Evolutionary conservation across 768 basidiomycete genomes (phyloP).

Genomic region (Strobilomyces dryophilus): DNA sequence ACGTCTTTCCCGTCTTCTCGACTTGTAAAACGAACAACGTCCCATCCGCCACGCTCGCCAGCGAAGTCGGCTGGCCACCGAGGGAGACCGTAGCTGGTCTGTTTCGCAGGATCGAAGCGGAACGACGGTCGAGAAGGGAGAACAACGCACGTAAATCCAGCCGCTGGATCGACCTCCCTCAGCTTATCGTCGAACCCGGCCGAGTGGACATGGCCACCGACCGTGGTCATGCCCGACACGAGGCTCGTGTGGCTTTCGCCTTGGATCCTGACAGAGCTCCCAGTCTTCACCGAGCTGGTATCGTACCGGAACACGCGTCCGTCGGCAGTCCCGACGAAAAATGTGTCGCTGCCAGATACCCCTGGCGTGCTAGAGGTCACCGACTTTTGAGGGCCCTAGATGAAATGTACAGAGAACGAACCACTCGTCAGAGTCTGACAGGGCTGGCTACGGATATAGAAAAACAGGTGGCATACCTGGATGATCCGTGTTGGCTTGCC

Average conservation of each 20-base stretch:
- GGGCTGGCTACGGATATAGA: neutral
- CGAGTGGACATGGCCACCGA: conserved; percentile 55
- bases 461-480: conserved; percentile 41
- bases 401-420: neutral
- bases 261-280: conserved; percentile 36
- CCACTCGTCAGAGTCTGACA: neutral
- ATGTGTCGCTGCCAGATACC: conserved; percentile 43
- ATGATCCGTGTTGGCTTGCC: conserved; percentile 59
- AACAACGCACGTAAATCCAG: conserved; percentile 27
- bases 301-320: conserved; percentile 71
- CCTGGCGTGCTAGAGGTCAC: conserved; percentile 59
- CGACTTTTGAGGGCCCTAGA: conserved; percentile 75
- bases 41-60: conserved; percentile 55
- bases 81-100: conserved; percentile 54
- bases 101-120: neutral
- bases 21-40: conserved; percentile 55
- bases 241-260: conserved; percentile 72
- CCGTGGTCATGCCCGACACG: conserved; percentile 55
- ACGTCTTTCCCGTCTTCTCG: conserved; percentile 40
- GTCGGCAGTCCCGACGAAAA: conserved; percentile 78
- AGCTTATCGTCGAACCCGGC: conserved; percentile 80
- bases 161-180: conserved; percentile 52
- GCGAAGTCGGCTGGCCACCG: conserved; percentile 60
- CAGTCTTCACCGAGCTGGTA: conserved; percentile 18
- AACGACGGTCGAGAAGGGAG: neutral